phyloP scores from a whole-genome alignment of 75 land plant genomes.

The Ceratopteris richardii region DNA sequence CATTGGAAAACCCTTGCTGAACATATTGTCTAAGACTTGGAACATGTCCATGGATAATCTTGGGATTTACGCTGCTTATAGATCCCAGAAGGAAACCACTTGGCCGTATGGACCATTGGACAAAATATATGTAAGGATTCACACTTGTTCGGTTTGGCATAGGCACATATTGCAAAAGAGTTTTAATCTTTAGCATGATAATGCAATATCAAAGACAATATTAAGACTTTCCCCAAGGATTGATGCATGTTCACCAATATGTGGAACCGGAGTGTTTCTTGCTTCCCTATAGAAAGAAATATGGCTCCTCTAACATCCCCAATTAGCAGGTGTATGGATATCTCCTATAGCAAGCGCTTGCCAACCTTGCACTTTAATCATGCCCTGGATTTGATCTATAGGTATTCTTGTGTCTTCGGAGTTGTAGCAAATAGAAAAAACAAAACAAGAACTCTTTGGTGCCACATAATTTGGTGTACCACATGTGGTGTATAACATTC shows the following conservation, averaged over 20 bases:
- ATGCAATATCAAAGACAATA: constrained; percentile 64
- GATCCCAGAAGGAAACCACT: constrained; percentile 77
- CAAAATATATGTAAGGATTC: constrained; percentile 94
- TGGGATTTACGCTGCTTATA: constrained; percentile 54
- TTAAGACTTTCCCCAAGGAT: constrained; percentile 53
- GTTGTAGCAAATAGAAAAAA: no score
- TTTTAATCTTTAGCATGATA: constrained; percentile 54
- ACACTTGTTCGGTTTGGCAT: constrained; percentile 52
- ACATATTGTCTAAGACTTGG: constrained; percentile 76
- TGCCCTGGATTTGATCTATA: constrained; percentile 32
- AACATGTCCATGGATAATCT: constrained; percentile 76
- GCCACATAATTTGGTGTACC: no score
- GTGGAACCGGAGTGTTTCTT: constrained; percentile 53
- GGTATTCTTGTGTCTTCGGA: no score
- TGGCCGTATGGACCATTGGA: constrained; percentile 97
- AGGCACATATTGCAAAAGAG: constrained; percentile 64
- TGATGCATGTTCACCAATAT: constrained; percentile 43
- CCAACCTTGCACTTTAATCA: constrained; percentile 74
- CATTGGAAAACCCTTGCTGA: constrained; percentile 95
- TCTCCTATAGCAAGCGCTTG: constrained; percentile 79
- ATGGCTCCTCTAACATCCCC: constrained; percentile 61
- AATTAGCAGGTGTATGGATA: constrained; percentile 50
- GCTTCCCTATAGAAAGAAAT: constrained; percentile 50
- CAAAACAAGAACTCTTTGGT: no score
- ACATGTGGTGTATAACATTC: no score